These are phyloP conservation scores for Talaromyces sp. DNA, from an alignment of 2,329 filamentous ascomycete species.

Conservation along the genomic window DNA sequence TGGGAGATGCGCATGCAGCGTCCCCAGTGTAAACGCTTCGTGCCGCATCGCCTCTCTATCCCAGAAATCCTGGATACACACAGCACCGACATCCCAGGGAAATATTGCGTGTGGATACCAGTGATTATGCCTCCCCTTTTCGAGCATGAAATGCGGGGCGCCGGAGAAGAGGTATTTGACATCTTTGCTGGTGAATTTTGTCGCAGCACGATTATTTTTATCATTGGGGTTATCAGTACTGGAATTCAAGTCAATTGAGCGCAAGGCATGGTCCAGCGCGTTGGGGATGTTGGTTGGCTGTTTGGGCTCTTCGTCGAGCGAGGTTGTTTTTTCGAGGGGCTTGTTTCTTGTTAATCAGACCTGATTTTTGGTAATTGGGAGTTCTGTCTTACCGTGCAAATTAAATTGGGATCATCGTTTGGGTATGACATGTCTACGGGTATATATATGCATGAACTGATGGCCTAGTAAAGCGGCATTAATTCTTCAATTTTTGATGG, in stretches of 20 bases:
- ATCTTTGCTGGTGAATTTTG: constrained; percentile 28
- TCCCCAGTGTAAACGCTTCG: constrained; percentile 36
- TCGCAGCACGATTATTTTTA: background rate
- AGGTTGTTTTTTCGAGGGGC: constrained; percentile 6
- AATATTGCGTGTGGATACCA: constrained; percentile 42
- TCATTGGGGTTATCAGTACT: background rate
- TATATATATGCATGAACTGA: background rate
- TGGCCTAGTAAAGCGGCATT: background rate
- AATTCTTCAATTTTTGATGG: background rate
- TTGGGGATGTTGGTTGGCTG: constrained; percentile 24
- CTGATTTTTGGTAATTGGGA: too few relatives aligned
- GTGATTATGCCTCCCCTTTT: constrained; percentile 33
- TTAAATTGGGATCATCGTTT: background rate
- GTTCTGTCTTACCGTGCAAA: background rate
- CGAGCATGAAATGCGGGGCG: constrained; percentile 41
- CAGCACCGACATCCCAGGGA: constrained; percentile 37
- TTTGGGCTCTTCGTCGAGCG: constrained; percentile 18
- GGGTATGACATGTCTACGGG: background rate
- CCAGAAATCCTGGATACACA: constrained; percentile 34
- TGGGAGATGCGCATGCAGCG: constrained; percentile 40
- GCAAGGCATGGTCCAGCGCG: constrained; percentile 19
- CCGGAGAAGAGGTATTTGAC: constrained; percentile 37
- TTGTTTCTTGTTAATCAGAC: background rate
- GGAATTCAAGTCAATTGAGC: background rate
- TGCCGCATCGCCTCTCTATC: constrained; percentile 36